These are phyloP conservation scores for Teratosphaeria viscida DNA, from an alignment of 2,329 filamentous ascomycete species.

Conservation along the genomic window DNA sequence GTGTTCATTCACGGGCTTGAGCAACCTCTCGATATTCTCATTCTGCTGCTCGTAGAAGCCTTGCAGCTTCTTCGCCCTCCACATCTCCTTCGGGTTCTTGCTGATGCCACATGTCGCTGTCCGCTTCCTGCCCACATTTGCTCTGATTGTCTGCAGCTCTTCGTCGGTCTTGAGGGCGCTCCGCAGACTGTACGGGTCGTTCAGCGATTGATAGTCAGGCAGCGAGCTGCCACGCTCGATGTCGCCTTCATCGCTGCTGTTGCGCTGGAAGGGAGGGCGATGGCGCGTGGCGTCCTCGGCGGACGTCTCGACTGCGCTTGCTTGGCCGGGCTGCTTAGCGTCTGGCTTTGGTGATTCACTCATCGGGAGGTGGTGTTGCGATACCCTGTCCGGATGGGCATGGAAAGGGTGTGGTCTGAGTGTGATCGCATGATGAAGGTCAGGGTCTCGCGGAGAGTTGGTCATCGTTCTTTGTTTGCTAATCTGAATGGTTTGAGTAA, in stretches of 20 bases:
- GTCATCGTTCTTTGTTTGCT: constrained; percentile 8
- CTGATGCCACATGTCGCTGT: constrained; percentile 16
- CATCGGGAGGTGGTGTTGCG: constrained; percentile 12
- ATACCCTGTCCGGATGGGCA: constrained; percentile 19
- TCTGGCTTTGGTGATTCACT: constrained; percentile 14
- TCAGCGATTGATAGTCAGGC: constrained; percentile 51
- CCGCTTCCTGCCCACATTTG: constrained; percentile 71
- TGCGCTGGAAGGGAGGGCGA: constrained; percentile 24
- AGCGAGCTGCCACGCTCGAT: constrained; percentile 38
- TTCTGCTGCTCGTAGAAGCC: constrained; percentile 88
- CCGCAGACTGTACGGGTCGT: constrained; percentile 74
- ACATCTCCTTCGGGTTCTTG: constrained; percentile 33
- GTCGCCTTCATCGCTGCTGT: constrained; percentile 25
- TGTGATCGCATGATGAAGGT: constrained; percentile 39
- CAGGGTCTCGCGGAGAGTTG: constrained; percentile 26
- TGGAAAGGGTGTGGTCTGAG: constrained; percentile 38
- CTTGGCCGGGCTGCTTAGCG: constrained; percentile 23
- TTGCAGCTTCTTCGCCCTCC: constrained; percentile 49
- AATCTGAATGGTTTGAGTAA: background rate
- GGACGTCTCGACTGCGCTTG: constrained; percentile 29
- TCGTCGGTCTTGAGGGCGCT: constrained; percentile 68
- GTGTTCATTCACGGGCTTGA: constrained; percentile 91
- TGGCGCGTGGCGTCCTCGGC: constrained; percentile 17
- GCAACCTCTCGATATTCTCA: constrained; percentile 79
- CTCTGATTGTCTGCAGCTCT: constrained; percentile 60